A percentile compares a stretch with the other conserved stretches of the same genome.
phyloP scores from a whole-genome alignment of 192 early-diverging fungal species.

The Backusella morwellensis region DNA sequence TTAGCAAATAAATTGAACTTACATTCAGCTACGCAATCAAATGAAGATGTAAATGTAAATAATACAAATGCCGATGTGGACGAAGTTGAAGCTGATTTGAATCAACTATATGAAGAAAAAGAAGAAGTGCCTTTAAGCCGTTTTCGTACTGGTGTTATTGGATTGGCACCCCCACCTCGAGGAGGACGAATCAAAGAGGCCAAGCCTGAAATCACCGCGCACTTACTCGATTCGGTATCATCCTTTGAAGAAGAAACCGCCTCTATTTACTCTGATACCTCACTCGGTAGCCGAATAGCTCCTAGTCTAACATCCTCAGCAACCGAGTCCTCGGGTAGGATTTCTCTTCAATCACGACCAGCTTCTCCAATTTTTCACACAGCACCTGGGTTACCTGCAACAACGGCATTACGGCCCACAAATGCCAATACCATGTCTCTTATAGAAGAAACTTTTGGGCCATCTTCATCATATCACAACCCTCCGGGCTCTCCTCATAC shows the following conservation, averaged over 20 bases:
- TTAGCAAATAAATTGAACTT: not conserved
- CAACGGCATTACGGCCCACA: not conserved
- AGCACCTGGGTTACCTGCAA: not conserved
- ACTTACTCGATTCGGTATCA: not conserved
- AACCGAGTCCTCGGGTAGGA: not conserved
- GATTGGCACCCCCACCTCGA: conserved; percentile 5
- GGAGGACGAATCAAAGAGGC: conserved; percentile 7
- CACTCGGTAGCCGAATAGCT: not conserved
- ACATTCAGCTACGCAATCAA: not conserved
- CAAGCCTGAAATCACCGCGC: not conserved
- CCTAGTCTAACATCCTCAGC: not conserved
- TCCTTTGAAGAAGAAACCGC: not conserved
- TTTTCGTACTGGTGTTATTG: not conserved
- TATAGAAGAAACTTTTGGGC: not conserved
- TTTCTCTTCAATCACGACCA: not conserved
- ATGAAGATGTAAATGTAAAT: not conserved
- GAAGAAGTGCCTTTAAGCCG: not conserved
- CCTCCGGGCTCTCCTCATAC: not conserved
- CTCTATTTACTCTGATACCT: not conserved
- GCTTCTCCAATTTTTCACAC: not conserved
- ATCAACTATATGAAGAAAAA: not conserved
- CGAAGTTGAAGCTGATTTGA: not conserved
- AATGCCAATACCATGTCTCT: not conserved
- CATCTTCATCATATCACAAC: not conserved
- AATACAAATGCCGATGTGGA: not conserved